Base-by-base conservation (phyloP, 495 filamentous ascomycete species). In the Bombardia bombarda region DNA sequence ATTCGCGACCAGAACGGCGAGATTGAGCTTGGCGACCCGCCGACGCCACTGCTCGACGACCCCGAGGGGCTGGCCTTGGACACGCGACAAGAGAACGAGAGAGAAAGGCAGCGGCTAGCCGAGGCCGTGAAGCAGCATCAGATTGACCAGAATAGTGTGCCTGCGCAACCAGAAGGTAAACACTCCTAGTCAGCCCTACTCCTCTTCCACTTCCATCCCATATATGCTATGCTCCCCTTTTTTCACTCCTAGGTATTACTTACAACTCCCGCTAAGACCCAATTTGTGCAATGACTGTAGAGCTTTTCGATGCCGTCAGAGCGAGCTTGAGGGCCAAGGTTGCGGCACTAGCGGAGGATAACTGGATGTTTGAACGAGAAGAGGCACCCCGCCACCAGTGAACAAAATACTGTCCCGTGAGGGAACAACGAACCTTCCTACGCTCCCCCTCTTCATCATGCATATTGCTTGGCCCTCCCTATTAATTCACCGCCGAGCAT, bases 321-420 rank as follows among this genome's bases (percentile, higher is more conserved):
- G 74, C 80, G n/a, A 87, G 80, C 54, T 67, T 92, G 35, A 71
- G 75, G 52, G 73, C 74, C 23, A 86, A 88, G 49, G 82, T 82
- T 10, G 79, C 79, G 3, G 76, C 82, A 3, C 56, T 95, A 43
- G 73, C 84, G 18, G 84, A 92, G 32, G 89, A 95, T 47, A 86
- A 83, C 50, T 95, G 89, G 89, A 90, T 94, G 76, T 93, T 79
- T 59, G 87, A 93, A 61, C 73, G 75, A 2, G 87, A 90, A 51
- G 70, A 77, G 23, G 63, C 71, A 16, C 63, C 57, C n/a, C 61
- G 57, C 30, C 33, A 39, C 38, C 56, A 53, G 40, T 57, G 28
- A 61, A 46, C 34, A 30, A n/a, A n/a, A n/a, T n/a, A n/a, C n/a
- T n/a, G n/a, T n/a, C n/a, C n/a, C n/a, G n/a, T n/a, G n/a, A n/a